Percentiles rank a stretch among this genome's conserved stretches.
These are phyloP conservation scores for Salvia rosmarinus DNA, from an alignment of 257 asterid species.

Conservation along the genomic window DNA sequence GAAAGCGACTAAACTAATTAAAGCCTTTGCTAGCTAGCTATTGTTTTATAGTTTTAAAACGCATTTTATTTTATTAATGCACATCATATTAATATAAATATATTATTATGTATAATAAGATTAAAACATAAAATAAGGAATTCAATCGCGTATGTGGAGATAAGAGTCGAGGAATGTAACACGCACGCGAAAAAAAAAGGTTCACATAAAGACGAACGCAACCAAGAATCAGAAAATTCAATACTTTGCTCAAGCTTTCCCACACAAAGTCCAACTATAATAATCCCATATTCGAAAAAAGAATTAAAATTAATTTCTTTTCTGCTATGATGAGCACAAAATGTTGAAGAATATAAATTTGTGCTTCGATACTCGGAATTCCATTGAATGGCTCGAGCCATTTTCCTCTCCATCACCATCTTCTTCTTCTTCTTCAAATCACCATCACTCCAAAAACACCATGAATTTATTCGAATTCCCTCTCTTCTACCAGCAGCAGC, in stretches of 20 bases:
- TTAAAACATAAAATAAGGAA: not conserved
- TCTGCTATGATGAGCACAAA: constrained; percentile 42
- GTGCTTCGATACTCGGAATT: constrained; percentile 52
- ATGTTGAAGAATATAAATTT: constrained; percentile 49
- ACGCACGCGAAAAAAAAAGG: constrained; percentile 39
- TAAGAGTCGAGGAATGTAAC: constrained; percentile 22
- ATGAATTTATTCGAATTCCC: constrained; percentile 61
- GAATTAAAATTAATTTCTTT: not conserved
- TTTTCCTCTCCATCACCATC: constrained; percentile 33
- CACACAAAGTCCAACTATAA: constrained; percentile 62
- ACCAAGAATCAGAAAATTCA: constrained; percentile 52
- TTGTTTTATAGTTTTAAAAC: too few relatives aligned
- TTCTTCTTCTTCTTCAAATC: constrained; percentile 26
- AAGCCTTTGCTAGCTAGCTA: too few relatives aligned
- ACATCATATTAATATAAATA: too few relatives aligned
- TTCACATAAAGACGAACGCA: too few relatives aligned
- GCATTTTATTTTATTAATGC: too few relatives aligned
- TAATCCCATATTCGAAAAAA: constrained; percentile 39
- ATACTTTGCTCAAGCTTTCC: constrained; percentile 53
- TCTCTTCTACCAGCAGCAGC: constrained; percentile 43
- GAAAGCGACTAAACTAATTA: not conserved
- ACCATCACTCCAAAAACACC: constrained; percentile 28
- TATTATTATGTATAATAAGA: too few relatives aligned
- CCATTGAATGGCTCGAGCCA: constrained; percentile 72
- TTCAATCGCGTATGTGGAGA: not conserved